Percentiles rank a stretch among this genome's conserved stretches.
These are phyloP conservation scores for Beauveria pseudobassiana DNA, from an alignment of 2,329 filamentous ascomycete genomes.

Conservation along the genomic window DNA sequence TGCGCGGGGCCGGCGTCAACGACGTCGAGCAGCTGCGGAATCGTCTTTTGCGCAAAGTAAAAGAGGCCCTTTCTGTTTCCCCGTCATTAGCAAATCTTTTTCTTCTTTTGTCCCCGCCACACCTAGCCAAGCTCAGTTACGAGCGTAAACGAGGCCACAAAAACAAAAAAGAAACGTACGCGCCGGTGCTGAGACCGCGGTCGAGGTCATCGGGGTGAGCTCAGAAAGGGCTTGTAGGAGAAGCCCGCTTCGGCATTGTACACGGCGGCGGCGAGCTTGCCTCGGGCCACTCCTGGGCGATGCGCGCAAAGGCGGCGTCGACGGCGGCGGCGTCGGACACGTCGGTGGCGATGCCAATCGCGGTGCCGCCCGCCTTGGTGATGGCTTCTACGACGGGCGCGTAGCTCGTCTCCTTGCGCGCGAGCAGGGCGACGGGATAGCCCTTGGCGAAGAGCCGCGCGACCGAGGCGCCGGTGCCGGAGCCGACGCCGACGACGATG, in stretches of 20 bases:
- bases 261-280: constrained; percentile 55
- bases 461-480: constrained; percentile 49
- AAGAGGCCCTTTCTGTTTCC: constrained; percentile 56
- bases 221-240: constrained; percentile 50
- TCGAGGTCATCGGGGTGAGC: constrained; percentile 43
- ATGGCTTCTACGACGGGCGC: constrained; percentile 62
- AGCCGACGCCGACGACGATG: constrained; percentile 64
- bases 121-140: neutral
- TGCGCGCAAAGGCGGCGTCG: constrained; percentile 51
- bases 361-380: constrained; percentile 56
- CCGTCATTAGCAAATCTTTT: neutral
- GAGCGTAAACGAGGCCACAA: neutral
- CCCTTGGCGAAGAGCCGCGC: constrained; percentile 53
- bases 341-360: constrained; percentile 58
- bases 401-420: constrained; percentile 59
- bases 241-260: constrained; percentile 59
- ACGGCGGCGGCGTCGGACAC: constrained; percentile 37
- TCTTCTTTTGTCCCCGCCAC: no score
- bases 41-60: constrained; percentile 62
- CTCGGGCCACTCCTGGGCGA: constrained; percentile 50
- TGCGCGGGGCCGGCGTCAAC: constrained; percentile 43
- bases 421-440: constrained; percentile 70
- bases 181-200: constrained; percentile 35
- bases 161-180: constrained; percentile 34
- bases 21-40: constrained; percentile 63